These are phyloP conservation scores for Zygoascus biomembranicola DNA, from an alignment of 805 yeast species.

Conservation along the genomic window DNA sequence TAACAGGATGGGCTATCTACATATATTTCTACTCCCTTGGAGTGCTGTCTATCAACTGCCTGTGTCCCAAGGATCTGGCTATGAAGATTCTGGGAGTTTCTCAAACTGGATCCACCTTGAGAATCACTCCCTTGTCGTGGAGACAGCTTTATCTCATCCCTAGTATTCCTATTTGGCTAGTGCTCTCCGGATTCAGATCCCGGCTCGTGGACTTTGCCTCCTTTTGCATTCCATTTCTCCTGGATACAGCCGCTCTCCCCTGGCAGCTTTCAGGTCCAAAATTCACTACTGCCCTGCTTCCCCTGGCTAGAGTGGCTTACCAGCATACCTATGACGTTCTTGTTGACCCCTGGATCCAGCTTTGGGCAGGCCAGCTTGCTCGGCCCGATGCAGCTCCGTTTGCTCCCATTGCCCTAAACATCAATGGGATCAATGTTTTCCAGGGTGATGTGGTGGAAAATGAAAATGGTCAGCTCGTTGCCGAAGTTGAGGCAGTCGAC, in stretches of 20 bases:
- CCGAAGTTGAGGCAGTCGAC: background rate
- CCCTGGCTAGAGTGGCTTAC: slow-evolving; percentile 15
- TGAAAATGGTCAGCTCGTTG: background rate
- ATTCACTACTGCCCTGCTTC: slow-evolving; percentile 14
- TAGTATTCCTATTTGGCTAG: slow-evolving; percentile 18
- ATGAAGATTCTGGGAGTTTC: slow-evolving; percentile 17
- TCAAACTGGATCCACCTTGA: slow-evolving; percentile 5
- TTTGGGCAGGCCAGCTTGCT: slow-evolving; percentile 12
- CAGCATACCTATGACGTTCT: slow-evolving; percentile 9
- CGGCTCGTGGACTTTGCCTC: slow-evolving; percentile 8
- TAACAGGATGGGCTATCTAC: slow-evolving; percentile 14
- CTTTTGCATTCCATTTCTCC: slow-evolving; percentile 14
- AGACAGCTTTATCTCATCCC: slow-evolving; percentile 19
- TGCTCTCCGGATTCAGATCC: slow-evolving; percentile 16
- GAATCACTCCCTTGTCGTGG: slow-evolving; percentile 11
- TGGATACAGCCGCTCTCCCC: slow-evolving; percentile 12
- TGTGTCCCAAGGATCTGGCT: slow-evolving; percentile 25
- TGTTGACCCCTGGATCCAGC: slow-evolving; percentile 17
- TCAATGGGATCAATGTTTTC: background rate
- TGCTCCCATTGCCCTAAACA: background rate
- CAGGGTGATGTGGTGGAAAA: slow-evolving; percentile 1
- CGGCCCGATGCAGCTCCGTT: slow-evolving; percentile 3
- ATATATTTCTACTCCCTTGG: slow-evolving; percentile 24
- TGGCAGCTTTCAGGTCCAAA: slow-evolving; percentile 18
- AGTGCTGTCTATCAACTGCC: slow-evolving; percentile 18